Evolutionary conservation across 164 flowering plant genomes (phyloP).

Genomic region (Houttuynia cordata): DNA sequence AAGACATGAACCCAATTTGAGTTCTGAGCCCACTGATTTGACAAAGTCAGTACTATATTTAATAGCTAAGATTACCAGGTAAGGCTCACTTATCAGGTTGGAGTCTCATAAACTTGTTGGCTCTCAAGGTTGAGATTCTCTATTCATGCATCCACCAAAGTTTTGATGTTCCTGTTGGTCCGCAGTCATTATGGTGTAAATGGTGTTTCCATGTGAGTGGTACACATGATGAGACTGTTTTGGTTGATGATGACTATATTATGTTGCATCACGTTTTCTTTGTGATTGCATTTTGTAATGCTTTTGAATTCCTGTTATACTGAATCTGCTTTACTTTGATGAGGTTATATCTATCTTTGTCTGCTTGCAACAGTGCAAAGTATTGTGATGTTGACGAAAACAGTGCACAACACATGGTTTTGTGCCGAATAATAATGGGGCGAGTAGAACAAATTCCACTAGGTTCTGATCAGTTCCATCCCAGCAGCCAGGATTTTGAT

Average conservation of each 20-base stretch:
- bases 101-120: too few species aligned
- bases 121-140: too few species aligned
- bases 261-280: neutral
- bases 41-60: too few species aligned
- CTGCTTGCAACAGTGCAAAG: slow-evolving; percentile 19
- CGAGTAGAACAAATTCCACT: slow-evolving; percentile 29
- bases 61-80: too few species aligned
- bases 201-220: neutral
- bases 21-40: too few species aligned
- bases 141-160: too few species aligned
- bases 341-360: neutral
- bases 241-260: neutral
- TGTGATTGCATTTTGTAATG: neutral
- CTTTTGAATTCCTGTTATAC: neutral
- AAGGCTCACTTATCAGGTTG: too few species aligned
- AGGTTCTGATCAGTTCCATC: slow-evolving; percentile 34
- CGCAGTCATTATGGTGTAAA: neutral
- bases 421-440: slow-evolving; percentile 54
- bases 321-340: neutral
- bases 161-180: neutral
- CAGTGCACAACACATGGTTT: slow-evolving; percentile 31
- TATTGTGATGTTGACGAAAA: slow-evolving; percentile 21
- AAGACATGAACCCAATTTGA: too few species aligned
- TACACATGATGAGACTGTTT: neutral
- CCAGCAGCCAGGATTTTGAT: slow-evolving; percentile 38